Evolutionary conservation across 2,329 filamentous ascomycete genomes (phyloP), one percentile per base, ranked within the genome.

Genomic region (Aureobasidium namibiae): DNA sequence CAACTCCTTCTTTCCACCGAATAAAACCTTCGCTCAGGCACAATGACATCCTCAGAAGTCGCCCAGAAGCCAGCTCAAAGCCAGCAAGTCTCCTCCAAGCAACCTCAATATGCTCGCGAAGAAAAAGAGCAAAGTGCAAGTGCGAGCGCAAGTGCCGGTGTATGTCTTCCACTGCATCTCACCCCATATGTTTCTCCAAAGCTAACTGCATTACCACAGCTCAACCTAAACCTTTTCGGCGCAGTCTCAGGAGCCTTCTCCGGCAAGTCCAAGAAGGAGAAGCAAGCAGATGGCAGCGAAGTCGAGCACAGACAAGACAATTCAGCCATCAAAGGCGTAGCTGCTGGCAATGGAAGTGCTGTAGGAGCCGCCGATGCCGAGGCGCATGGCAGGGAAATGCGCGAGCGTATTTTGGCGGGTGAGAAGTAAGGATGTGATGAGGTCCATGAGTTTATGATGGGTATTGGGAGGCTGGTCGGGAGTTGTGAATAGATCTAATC

Each of bases 141-240:
- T 49, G 69, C 67, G 7, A 69, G 65, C 53, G 70, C 68, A 9
- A 70, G 66, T 60, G 70, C 71, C 61, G 60, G 68, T 63, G 52
- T 56, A 44, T 44, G 52, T 45, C 18, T 6, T 36, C 3, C 23
- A 6, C 16, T 5, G 11, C 21, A 13, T 11, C 24, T 14, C 11
- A 23, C 3, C 21, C 14, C 14, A 13, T 11, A 5, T 3, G 4
- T 21, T 14, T 13, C 3, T 14, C n/a, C n/a, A 23, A 6, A 23
- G 29, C 29, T 60, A 38, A 45, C 29, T 49, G 7, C n/a, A n/a
- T 18, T 39, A 4, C n/a, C 50, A 21, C n/a, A 72, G 70, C 61
- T 73, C 24, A 73, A 73, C 49, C 64, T 73, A 18, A 72, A 73
- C 64, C 61, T 73, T 58, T 70, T 72, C 61, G 70, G 67, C 46